Base-by-base conservation (phyloP, 345 rosid species). In the Schrenkiella parvula region DNA sequence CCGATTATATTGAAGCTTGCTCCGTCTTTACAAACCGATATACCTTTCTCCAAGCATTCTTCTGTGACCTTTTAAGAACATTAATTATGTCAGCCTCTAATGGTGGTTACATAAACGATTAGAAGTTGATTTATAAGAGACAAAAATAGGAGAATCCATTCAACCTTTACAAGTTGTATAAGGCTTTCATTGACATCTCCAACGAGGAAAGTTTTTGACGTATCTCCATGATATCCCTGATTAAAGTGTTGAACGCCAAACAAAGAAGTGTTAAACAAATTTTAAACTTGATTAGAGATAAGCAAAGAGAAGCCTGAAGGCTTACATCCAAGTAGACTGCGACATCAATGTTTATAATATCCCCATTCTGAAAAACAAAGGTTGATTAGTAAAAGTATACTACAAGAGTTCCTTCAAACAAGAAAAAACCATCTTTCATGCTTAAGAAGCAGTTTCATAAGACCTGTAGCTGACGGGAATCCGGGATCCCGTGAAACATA, bases 161-260 rank as follows among this genome's bases (percentile, higher is more conserved):
- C 38, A 70, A 70, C 95, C 87, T 76, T 79, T 22, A 93, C 92
- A 46, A 90, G 93, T 43, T 81, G 84, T 70, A 51, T 57, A 38
- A 84, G 70, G 11, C 80, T 60, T 21, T 78, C 84, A 63, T 70
- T 32, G 18, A 88, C 89, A 46, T 86, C 80, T 69, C 98, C 98
- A 62, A 93, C 86, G 19, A 90, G 59, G 67, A 84, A 93, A 61
- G 92, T 90, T 86, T 83, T 88, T 61, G 98, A 93, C 4, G 97
- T 90, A 84, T 90, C 98, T 52, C 97, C 97, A 71, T 88, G 98
- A 65, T 88, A 93, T 60, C 98, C 98, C 98, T 92, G 74, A 15
- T 50, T 7, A 43, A 65, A 38, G 13, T 28, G 21, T 58, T 37
- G 6, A n/a, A n/a, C n/a, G n/a, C n/a, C n/a, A n/a, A n/a, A n/a